Base-by-base conservation (phyloP, 352 stramenopile species). In the Globisporangium takayamanum region DNA sequence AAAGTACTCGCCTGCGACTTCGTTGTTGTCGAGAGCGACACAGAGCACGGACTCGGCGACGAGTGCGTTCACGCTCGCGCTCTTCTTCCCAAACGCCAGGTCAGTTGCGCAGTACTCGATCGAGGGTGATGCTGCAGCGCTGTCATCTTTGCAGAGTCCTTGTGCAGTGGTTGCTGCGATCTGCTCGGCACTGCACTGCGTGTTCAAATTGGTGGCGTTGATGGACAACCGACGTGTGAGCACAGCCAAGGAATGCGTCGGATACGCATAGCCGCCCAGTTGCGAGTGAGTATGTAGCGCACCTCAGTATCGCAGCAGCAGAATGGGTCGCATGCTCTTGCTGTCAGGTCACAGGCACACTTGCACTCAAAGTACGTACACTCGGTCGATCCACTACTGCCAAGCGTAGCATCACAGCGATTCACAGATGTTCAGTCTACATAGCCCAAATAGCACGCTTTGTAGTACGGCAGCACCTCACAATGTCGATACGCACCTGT, bases 301-400 rank as follows among this genome's bases (percentile, higher is more conserved):
- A 78, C 73, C 66, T 83, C 73, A 6, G 26, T 45, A 18, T 83
- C 73, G 28, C 73, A 83, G 69, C 73, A 83, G 66, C 70, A 83
- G 54, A 80, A 70, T 11, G 70, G 52, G 53, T 83, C 73, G 16
- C 73, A 83, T 0, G 63, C 66, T 0, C 70, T 70, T 8, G 73
- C 73, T 6, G 73, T 83, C 53, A 83, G 50, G 26, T 83, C 73
- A 50, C 73, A 83, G 33, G 64, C 57, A 46, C 73, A 83, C 36
- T 51, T 26, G 33, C 70, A 83, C 30, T 80, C 68, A 37, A 76
- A 83, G 66, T 69, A 79, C 26, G 45, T 15, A 26, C 73, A 82
- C 6, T 16, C 52, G 20, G 26, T 52, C 22, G 62, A 65, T 55
- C 26, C 26, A 49, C 55, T 2, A 8, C 18, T 47, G n/a, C 14